Evolutionary conservation across 768 basidiomycete species (phyloP).

Genomic region (Hypholoma fasciculare): DNA sequence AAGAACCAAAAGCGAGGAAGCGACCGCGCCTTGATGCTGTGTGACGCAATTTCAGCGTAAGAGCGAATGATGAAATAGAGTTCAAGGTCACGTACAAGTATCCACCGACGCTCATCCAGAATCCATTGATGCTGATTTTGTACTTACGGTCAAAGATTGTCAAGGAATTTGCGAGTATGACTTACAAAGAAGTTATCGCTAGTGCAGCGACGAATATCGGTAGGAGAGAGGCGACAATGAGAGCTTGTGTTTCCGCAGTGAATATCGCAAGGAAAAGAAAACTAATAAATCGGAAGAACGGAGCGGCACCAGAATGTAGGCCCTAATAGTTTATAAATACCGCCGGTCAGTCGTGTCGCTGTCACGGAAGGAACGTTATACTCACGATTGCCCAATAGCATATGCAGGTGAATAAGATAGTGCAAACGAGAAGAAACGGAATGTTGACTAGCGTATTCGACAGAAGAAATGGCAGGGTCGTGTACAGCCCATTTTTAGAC

Average conservation of each 20-base stretch:
- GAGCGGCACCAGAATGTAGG: slow-evolving; percentile 44
- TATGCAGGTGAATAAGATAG: slow-evolving; percentile 46
- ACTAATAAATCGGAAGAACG: slow-evolving; percentile 56
- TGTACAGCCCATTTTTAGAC: slow-evolving; percentile 56
- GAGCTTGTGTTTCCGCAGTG: slow-evolving; percentile 51
- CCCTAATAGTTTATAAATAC: slow-evolving; percentile 29
- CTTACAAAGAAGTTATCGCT: slow-evolving; percentile 49
- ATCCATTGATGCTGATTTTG: slow-evolving; percentile 37
- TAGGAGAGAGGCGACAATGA: slow-evolving; percentile 48
- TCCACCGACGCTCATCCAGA: slow-evolving; percentile 61
- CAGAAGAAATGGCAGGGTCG: slow-evolving; percentile 51
- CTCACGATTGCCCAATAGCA: slow-evolving; percentile 52
- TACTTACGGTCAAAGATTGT: background rate
- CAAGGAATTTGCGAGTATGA: background rate
- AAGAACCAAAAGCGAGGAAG: slow-evolving; percentile 62
- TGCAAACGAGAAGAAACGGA: slow-evolving; percentile 55
- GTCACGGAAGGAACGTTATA: background rate
- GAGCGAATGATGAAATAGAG: background rate
- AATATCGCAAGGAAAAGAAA: slow-evolving; percentile 56
- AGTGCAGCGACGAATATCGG: slow-evolving; percentile 64
- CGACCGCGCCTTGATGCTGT: slow-evolving; percentile 50
- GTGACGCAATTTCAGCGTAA: slow-evolving; percentile 3
- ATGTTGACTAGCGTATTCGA: slow-evolving; percentile 53
- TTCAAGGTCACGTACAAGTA: slow-evolving; percentile 35
- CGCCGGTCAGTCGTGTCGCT: background rate